A percentile compares a stretch with the other conserved stretches of the same genome.
These are phyloP conservation scores for Salix caprea DNA, from an alignment of 345 rosid genomes.

Conservation along the genomic window DNA sequence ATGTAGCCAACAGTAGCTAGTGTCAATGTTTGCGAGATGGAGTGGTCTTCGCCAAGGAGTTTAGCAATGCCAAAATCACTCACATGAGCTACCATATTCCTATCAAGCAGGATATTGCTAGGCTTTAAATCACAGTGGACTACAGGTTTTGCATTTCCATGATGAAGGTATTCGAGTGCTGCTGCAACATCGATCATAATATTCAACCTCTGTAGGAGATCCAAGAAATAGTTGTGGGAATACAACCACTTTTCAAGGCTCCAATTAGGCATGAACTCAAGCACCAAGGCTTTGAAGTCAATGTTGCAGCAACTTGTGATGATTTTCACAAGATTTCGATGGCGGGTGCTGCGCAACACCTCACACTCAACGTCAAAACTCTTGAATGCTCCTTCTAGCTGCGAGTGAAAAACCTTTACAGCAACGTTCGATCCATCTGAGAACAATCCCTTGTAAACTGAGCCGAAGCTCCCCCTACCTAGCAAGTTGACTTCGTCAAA, in stretches of 20 bases:
- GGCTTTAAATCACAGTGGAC: constrained; percentile 22
- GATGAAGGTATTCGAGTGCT: constrained; percentile 13
- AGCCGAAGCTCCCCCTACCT: neutral
- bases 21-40: neutral
- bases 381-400: neutral
- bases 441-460: neutral
- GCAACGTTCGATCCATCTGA: neutral
- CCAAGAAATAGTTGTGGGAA: constrained; percentile 9
- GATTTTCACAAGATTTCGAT: constrained; percentile 1
- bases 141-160: neutral
- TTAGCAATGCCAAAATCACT: constrained; percentile 12
- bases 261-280: constrained; percentile 16
- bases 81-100: constrained; percentile 10
- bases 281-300: neutral
- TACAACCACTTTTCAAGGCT: constrained; percentile 15
- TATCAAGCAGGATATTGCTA: constrained; percentile 3
- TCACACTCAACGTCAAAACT: constrained; percentile 4
- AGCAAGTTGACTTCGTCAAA: neutral
- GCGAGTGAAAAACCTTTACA: constrained; percentile 3
- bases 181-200: constrained; percentile 15
- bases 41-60: neutral
- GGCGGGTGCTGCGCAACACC: neutral
- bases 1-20: constrained; percentile 9
- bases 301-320: neutral
- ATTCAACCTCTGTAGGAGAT: constrained; percentile 2